Base-by-base conservation (phyloP, 2,329 filamentous ascomycete genomes). In the Aspergillus awamori region DNA sequence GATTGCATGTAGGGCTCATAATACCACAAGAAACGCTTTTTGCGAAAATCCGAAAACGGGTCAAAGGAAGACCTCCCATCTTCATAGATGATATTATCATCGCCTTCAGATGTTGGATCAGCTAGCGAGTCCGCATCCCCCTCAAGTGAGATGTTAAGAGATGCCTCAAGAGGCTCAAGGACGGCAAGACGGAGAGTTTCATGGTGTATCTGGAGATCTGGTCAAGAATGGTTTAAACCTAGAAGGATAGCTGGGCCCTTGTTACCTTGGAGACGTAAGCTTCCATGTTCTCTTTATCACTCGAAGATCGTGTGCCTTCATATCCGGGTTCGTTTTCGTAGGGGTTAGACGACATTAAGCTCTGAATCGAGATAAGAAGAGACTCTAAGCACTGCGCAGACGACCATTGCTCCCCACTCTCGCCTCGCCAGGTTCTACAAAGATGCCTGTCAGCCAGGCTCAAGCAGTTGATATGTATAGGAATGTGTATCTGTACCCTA, bases 291-390 rank as follows among this genome's bases (percentile, higher is more conserved):
- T 88, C 87, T 77, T 91, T 89, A 74, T 96, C 92, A 4, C 83
- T 79, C 0, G 83, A 78, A 8, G 85, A 83, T 49, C 89, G 89
- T 11, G 88, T 86, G 62, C 90, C 85, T 74, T 98, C 94, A 69
- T 92, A 97, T 5, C 95, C 95, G 1, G 95, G 95, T 74, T 99
- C 95, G 70, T 98, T 97, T 73, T 95, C 92, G 77, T 97, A 98
- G 0, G 94, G 95, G 69, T 97, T 97, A 28, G 87, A 80, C 1
- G 93, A 97, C 89, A 99, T 93, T 48, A 99, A 82, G 75, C 93
- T 97, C 77, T 99, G 95, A 60, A 99, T 97, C 5, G 94, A 98
- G 57, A 98, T 86, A 52, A 99, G 78, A 53, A 98, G 92, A 0
- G 94, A 98, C 75, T 98, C 95, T 1, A 99, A 82, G 6, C 95